Evolutionary conservation across 768 basidiomycete species (phyloP).

Genomic region (Pulveroboletus sp.): DNA sequence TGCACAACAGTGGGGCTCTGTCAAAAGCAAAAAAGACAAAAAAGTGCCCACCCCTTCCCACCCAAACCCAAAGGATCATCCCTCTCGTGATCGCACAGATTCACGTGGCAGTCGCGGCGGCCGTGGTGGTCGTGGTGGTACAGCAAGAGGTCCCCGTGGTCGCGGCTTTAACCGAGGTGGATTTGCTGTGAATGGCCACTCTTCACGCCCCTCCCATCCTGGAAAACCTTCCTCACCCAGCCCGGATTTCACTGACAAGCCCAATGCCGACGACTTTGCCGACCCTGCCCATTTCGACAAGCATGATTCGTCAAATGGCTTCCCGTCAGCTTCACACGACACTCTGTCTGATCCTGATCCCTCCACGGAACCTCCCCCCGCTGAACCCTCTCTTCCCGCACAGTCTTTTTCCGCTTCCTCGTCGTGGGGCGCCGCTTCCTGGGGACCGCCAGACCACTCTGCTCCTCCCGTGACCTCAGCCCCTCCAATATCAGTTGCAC

Average conservation of each 20-base stretch:
- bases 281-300: conserved; percentile 16
- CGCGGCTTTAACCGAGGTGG: conserved; percentile 40
- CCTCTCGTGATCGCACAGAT: conserved; percentile 33
- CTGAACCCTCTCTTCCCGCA: conserved; percentile 8
- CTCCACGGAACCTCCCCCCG: conserved; percentile 9
- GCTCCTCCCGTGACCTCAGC: conserved; percentile 20
- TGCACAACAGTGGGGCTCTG: conserved; percentile 79
- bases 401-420: conserved; percentile 32
- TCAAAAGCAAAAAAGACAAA: conserved; percentile 87
- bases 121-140: conserved; percentile 56
- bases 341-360: conserved; percentile 8
- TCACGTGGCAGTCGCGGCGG: conserved; percentile 62
- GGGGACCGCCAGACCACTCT: conserved; percentile 38
- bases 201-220: conserved; percentile 23
- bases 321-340: conserved; percentile 12
- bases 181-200: conserved; percentile 32
- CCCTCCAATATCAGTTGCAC: conserved; percentile 20
- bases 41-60: conserved; percentile 46
- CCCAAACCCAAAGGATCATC: conserved; percentile 46
- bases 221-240: conserved; percentile 30
- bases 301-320: conserved; percentile 14
- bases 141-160: conserved; percentile 46
- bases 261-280: conserved; percentile 15
- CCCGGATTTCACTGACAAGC: conserved; percentile 32
- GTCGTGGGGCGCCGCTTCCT: conserved; percentile 32